Evolutionary conservation across 2,329 filamentous ascomycete genomes (phyloP).

Genomic region (Aspergillus sp.): DNA sequence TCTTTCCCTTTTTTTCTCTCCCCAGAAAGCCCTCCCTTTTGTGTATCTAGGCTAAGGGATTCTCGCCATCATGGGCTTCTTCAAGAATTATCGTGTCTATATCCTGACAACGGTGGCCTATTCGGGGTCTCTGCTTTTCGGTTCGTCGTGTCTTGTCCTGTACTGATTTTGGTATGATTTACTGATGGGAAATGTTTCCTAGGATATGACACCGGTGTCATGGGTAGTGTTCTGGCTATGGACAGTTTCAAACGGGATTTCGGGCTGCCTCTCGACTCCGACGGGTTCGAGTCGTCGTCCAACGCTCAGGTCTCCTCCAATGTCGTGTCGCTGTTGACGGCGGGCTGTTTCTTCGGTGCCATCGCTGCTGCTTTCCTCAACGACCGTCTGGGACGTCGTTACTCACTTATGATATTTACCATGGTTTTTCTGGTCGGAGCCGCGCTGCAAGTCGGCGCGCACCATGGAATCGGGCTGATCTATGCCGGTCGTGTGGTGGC

Average conservation of each 20-base stretch:
- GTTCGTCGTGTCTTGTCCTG: slow-evolving; percentile 20
- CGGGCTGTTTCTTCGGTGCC: slow-evolving; percentile 41
- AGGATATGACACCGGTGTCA: slow-evolving; percentile 46
- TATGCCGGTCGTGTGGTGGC: slow-evolving; percentile 40
- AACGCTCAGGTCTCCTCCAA: slow-evolving; percentile 41
- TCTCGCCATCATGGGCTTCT: slow-evolving; percentile 24
- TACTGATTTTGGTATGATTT: too few relatives aligned
- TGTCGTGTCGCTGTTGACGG: slow-evolving; percentile 38
- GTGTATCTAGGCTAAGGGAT: not conserved
- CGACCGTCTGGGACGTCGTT: slow-evolving; percentile 36
- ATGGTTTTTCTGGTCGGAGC: slow-evolving; percentile 37
- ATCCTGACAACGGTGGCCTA: slow-evolving; percentile 46
- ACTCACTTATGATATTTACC: slow-evolving; percentile 35
- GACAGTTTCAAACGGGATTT: slow-evolving; percentile 43
- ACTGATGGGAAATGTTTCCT: not conserved
- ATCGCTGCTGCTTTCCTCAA: slow-evolving; percentile 37
- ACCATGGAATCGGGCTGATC: slow-evolving; percentile 32
- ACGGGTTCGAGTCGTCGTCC: slow-evolving; percentile 31
- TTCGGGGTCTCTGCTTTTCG: slow-evolving; percentile 46
- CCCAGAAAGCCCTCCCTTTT: slow-evolving; percentile 2
- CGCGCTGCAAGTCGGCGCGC: slow-evolving; percentile 33
- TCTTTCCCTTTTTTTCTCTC: not conserved
- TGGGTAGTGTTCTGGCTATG: slow-evolving; percentile 42
- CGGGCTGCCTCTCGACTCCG: slow-evolving; percentile 32
- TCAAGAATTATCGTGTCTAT: slow-evolving; percentile 47